Evolutionary conservation across 139 green algal species (phyloP), one percentile per base, ranked within the genome.

Genomic region (Tetraselmis chui): DNA sequence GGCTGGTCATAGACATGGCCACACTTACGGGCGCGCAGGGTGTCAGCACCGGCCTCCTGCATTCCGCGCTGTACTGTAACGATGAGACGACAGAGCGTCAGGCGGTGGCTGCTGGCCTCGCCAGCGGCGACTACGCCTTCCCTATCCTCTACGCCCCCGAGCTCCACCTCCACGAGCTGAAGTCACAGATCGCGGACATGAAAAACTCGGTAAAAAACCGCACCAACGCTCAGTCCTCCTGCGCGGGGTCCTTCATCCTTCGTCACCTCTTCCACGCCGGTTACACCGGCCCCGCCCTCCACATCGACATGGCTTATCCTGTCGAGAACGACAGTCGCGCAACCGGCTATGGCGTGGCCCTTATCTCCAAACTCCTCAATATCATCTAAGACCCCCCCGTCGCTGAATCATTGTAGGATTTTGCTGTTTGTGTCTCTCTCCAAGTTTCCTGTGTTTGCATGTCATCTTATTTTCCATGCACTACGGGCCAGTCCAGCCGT

Each of bases 101-200:
- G 26, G 25, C 32, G 27, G 79, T 84, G 75, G 78, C 78, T 30
- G 76, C 76, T 26, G 82, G 82, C 26, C 32, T 76, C 67, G 5
- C 29, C 28, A 83, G 30, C 59, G 82, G 82, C 29, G 82, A 85
- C 76, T 76, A 82, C 75, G 77, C 26, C 30, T 77, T 82, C 78
- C 77, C 82, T n/a, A 74, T 85, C 18, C 82, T 79, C 29, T 85
- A 80, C 77, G 29, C 78, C 26, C 82, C 82, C 29, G 82, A 85
- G 67, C 76, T 84, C 23, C 81, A 84, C 84, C 76, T 30, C 1
- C 31, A 32, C 5, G 80, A 84, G 77, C 81, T 87, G 11, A 29
- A 32, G 2, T 78, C 27, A 76, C 82, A 82, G 75, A 75, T 87
- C 28, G 84, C 84, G n/a, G 84, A 87, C 59, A 87, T 87, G 84